Evolutionary conservation across 306 rosid species (phyloP), one percentile per base, ranked within the genome.

Genomic region (Vigna trinervia): DNA sequence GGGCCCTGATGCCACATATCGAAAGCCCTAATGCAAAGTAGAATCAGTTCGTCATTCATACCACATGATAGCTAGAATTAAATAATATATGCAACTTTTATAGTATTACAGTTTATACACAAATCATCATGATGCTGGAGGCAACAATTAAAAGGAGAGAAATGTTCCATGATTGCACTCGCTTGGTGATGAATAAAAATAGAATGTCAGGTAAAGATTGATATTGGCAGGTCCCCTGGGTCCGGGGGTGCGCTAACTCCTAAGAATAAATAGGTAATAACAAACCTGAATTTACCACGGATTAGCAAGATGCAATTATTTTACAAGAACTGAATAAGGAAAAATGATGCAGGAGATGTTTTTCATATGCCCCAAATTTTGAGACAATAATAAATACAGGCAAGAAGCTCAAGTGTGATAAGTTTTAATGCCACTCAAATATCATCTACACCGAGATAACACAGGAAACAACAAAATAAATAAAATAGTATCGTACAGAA

Each of bases 1-100:
- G 60, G 96, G 99, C 58, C 99, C 93, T 70, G 97, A 90, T 38
- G 97, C 99, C 76, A 95, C 96, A 57, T 92, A 90, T 57, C 92
- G 92, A 76, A 95, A 93, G 51, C 97, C 97, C 97, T 90, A 61
- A 80, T 58, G 47, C 78, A 74, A 82, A 73, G 60, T 71, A 81
- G 52, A 75, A 71, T 38, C 51, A 38, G 60, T 68, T 50, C 38
- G 70, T 73, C 78, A 71, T 80, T 64, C 77, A 66, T 22, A 62
- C 43, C 50, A 57, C 88, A 70, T 28, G 75, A 73, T 73, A 68
- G 57, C 45, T 32, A 34, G 11, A 75, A 80, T 76, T 60, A 47
- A 73, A 54, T 13, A 57, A 48, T 30, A 71, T 45, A 28, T 65
- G 59, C 64, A 66, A 38, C 45, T 41, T 66, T 71, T 69, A 73